A percentile compares a stretch with the other conserved stretches of the same genome.
Conservation (phyloP, 768 basidiomycete genomes). For the Russula sp. region DNA sequence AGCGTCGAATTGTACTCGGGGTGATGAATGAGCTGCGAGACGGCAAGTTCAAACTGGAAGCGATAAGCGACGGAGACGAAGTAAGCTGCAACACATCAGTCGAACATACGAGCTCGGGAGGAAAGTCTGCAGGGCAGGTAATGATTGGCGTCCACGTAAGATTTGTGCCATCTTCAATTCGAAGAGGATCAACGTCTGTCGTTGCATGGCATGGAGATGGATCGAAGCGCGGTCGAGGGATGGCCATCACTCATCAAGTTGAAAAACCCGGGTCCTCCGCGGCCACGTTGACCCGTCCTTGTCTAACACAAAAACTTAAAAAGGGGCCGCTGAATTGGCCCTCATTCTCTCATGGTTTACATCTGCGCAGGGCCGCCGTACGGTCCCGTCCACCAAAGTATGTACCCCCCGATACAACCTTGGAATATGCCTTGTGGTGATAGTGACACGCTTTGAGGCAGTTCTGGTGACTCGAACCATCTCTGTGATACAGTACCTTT, state of each 20-base stretch:
- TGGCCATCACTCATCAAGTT: slow-evolving; percentile 1
- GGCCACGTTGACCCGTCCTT: too few relatives aligned
- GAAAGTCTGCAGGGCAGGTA: slow-evolving; percentile 31
- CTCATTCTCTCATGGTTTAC: too few relatives aligned
- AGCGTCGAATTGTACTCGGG: slow-evolving; percentile 92
- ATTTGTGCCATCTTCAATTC: not conserved
- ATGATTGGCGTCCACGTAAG: slow-evolving; percentile 29
- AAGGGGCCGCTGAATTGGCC: too few relatives aligned
- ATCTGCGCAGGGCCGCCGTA: too few relatives aligned
- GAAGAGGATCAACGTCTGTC: not conserved
- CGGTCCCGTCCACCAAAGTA: too few relatives aligned
- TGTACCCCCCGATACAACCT: too few relatives aligned
- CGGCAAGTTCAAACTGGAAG: slow-evolving; percentile 65
- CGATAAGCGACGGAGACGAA: not conserved
- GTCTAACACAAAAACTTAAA: too few relatives aligned
- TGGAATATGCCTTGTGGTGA: too few relatives aligned
- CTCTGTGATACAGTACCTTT: too few relatives aligned
- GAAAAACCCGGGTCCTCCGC: too few relatives aligned
- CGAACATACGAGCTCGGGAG: slow-evolving; percentile 29
- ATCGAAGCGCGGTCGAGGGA: slow-evolving; percentile 3
- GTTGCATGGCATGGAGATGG: slow-evolving; percentile 4
- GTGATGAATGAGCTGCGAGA: slow-evolving; percentile 72
- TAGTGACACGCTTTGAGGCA: too few relatives aligned
- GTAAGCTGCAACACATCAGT: not conserved
- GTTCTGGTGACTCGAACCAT: too few relatives aligned